Conservation (phyloP, 2,329 filamentous ascomycete genomes). For the Bipolaris bicolor region DNA sequence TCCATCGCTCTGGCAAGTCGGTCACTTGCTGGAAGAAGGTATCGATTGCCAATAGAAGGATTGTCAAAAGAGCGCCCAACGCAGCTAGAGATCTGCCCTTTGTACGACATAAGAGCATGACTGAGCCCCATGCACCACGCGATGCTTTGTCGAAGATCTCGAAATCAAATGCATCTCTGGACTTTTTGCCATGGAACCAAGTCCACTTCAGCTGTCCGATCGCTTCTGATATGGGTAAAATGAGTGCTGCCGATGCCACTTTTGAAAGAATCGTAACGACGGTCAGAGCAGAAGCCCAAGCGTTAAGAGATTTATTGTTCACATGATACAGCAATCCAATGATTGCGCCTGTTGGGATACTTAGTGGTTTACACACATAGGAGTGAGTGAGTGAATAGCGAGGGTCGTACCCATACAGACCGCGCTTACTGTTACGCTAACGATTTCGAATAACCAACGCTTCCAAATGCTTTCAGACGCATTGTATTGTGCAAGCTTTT, state of each 20-base stretch:
- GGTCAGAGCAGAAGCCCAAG: slow-evolving; percentile 39
- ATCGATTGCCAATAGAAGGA: slow-evolving; percentile 32
- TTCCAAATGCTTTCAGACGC: slow-evolving; percentile 24
- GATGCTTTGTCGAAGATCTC: slow-evolving; percentile 43
- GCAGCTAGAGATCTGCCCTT: slow-evolving; percentile 30
- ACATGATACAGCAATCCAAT: slow-evolving; percentile 40
- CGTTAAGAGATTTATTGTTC: slow-evolving; percentile 33
- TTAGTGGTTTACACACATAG: neutral
- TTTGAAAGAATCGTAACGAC: slow-evolving; percentile 32
- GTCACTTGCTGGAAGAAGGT: slow-evolving; percentile 43
- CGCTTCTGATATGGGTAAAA: slow-evolving; percentile 37
- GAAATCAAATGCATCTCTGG: slow-evolving; percentile 33
- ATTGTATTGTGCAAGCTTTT: slow-evolving; percentile 32
- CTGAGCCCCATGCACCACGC: slow-evolving; percentile 29
- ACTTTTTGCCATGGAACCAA: slow-evolving; percentile 30
- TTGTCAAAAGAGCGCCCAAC: slow-evolving; percentile 27
- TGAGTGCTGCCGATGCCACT: slow-evolving; percentile 32
- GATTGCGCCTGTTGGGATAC: slow-evolving; percentile 26
- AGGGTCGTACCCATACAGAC: slow-evolving; percentile 45
- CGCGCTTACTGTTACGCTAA: slow-evolving; percentile 38
- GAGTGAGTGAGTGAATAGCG: too few species aligned
- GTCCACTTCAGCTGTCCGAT: slow-evolving; percentile 44
- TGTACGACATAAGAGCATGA: slow-evolving; percentile 26
- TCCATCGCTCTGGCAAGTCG: slow-evolving; percentile 15
- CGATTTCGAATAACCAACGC: slow-evolving; percentile 40